Conservation (phyloP, 164 flowering plant species). For the Nymphaea thermarum region DNA sequence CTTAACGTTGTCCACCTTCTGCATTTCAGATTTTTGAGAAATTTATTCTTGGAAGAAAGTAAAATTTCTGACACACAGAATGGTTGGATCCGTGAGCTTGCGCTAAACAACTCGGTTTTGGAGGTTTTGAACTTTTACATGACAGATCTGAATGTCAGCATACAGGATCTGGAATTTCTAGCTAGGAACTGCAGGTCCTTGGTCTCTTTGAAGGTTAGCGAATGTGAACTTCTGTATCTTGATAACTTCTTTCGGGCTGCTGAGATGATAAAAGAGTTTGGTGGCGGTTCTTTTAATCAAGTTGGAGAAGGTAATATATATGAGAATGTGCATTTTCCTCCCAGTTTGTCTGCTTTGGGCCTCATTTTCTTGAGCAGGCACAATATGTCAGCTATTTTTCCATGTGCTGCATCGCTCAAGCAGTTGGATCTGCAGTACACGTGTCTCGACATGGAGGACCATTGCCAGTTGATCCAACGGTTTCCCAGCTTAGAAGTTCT, state of each 20-base stretch:
- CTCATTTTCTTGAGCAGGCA: constrained; percentile 45
- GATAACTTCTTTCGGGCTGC: constrained; percentile 54
- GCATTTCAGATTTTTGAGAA: constrained; percentile 48
- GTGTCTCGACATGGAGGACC: constrained; percentile 68
- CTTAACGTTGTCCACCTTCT: background rate
- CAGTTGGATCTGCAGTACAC: constrained; percentile 89
- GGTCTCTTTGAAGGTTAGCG: constrained; percentile 60
- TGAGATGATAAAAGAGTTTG: constrained; percentile 62
- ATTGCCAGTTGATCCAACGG: constrained; percentile 55
- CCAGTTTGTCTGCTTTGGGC: constrained; percentile 50
- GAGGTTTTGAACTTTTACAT: constrained; percentile 69
- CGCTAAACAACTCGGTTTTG: constrained; percentile 61
- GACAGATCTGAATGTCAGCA: constrained; percentile 49
- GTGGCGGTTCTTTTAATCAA: constrained; percentile 65
- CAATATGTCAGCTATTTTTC: constrained; percentile 60
- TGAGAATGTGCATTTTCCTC: constrained; percentile 35
- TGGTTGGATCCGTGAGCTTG: constrained; percentile 86
- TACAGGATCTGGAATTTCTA: constrained; percentile 62
- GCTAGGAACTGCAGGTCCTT: constrained; percentile 65
- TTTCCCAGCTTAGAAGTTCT: constrained; percentile 92
- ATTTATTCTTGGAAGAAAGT: constrained; percentile 77
- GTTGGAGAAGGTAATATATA: constrained; percentile 29
- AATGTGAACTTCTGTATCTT: constrained; percentile 52
- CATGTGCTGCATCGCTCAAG: constrained; percentile 46
- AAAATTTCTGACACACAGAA: constrained; percentile 47